These are phyloP conservation scores for Phaffia australis DNA, from an alignment of 768 basidiomycete species.

Conservation along the genomic window DNA sequence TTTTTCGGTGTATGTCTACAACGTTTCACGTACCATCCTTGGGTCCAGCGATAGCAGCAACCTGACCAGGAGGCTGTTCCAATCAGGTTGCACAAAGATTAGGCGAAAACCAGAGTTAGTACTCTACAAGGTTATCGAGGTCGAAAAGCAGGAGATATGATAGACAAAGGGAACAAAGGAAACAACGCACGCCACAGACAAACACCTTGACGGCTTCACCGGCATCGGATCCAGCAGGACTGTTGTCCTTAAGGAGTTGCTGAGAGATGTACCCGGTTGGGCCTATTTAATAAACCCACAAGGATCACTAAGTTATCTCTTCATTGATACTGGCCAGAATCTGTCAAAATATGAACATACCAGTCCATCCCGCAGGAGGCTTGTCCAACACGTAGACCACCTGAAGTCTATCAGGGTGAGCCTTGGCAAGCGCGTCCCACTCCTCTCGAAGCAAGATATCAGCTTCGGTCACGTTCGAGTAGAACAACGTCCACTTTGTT, in stretches of 20 bases:
- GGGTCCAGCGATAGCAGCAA: conserved; percentile 75
- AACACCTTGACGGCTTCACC: conserved; percentile 25
- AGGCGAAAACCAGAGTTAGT: not conserved
- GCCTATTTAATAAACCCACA: conserved; percentile 39
- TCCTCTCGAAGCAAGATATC: conserved; percentile 55
- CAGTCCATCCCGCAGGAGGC: conserved; percentile 52
- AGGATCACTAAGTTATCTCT: conserved; percentile 12
- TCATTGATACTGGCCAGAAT: not conserved
- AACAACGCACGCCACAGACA: not conserved
- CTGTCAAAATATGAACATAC: conserved; percentile 28
- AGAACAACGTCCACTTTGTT: conserved; percentile 88
- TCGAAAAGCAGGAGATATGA: not conserved
- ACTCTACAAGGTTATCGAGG: too few relatives aligned
- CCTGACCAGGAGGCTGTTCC: conserved; percentile 53
- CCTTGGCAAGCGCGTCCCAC: conserved; percentile 40
- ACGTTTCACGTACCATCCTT: conserved; percentile 51
- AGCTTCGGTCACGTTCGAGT: conserved; percentile 74
- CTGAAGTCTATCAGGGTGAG: conserved; percentile 49
- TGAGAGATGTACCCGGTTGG: conserved; percentile 61
- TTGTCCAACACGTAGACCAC: conserved; percentile 82
- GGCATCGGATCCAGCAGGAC: not conserved
- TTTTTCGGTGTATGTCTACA: conserved; percentile 34
- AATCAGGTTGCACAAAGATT: conserved; percentile 1
- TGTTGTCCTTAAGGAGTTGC: conserved; percentile 60
- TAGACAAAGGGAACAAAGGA: conserved; percentile 38